Percentiles rank a stretch among this genome's conserved stretches.
phyloP scores from a whole-genome alignment of 192 early-diverging fungal species.

The Dimargaris verticillata region DNA sequence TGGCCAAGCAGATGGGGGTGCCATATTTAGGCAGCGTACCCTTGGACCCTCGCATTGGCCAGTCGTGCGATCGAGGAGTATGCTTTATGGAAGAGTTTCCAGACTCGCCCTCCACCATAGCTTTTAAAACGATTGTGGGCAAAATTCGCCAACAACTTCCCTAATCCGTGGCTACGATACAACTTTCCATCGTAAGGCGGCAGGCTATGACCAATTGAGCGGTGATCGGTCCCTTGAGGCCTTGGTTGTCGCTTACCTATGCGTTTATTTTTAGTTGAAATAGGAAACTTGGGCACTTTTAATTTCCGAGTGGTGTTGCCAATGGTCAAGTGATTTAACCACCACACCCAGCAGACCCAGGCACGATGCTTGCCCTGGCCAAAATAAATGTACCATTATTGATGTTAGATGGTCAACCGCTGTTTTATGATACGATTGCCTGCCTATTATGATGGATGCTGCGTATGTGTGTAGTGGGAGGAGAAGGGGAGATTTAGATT shows the following conservation, averaged over 20 bases:
- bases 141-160: slow-evolving; percentile 11
- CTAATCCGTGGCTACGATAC: neutral
- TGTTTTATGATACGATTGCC: no score
- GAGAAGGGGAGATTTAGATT: no score
- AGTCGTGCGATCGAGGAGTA: slow-evolving; percentile 71
- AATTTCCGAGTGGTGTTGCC: no score
- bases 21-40: slow-evolving; percentile 55
- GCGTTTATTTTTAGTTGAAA: neutral
- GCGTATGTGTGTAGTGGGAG: no score
- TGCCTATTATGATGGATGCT: no score
- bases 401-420: no score
- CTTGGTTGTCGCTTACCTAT: neutral
- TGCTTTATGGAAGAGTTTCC: slow-evolving; percentile 79
- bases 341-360: no score
- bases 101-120: slow-evolving; percentile 68
- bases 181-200: no score
- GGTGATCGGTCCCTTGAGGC: neutral
- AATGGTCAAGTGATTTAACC: no score
- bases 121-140: slow-evolving; percentile 43
- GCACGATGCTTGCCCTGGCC: no score
- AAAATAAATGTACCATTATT: no score
- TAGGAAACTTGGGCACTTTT: no score
- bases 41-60: slow-evolving; percentile 61
- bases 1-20: slow-evolving; percentile 45
- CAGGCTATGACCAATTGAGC: neutral